Conservation (phyloP, 805 yeast genomes). For the Debaryomyces hansenii region DNA sequence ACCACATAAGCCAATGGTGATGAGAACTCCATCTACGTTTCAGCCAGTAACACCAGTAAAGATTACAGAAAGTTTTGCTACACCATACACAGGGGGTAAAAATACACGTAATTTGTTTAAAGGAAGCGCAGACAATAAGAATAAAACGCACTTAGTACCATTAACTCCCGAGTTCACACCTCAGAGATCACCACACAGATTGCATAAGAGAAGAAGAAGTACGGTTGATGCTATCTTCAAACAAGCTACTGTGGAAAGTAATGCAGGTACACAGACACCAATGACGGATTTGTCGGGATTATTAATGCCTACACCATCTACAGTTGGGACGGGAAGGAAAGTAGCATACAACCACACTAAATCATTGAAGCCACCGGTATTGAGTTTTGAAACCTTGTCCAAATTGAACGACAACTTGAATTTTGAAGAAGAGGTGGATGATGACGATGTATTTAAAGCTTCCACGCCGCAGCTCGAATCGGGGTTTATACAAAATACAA, state of each 20-base stretch:
- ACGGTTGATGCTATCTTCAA: conserved; percentile 15
- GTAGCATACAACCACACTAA: conserved; percentile 3
- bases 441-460: conserved; percentile 1
- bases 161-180: conserved; percentile 36
- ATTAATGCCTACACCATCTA: conserved; percentile 37
- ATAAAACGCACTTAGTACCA: conserved; percentile 11
- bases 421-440: conserved; percentile 24
- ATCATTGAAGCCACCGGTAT: conserved; percentile 9
- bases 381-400: conserved; percentile 18
- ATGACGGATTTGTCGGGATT: conserved; percentile 11
- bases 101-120: not conserved
- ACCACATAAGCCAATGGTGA: not conserved
- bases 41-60: conserved; percentile 9
- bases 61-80: conserved; percentile 3
- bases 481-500: conserved; percentile 2
- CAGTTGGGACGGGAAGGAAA: conserved; percentile 38
- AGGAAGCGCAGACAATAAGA: not conserved
- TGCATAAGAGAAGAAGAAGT: conserved; percentile 15
- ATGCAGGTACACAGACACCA: not conserved
- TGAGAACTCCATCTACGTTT: conserved; percentile 5
- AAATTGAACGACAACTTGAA: conserved; percentile 21
- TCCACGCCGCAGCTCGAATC: conserved; percentile 8
- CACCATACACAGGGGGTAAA: conserved; percentile 3
- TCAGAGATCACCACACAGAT: conserved; percentile 23
- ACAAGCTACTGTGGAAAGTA: conserved; percentile 4